phyloP scores from a whole-genome alignment of 208 protist species.

The Trypanosoma theileri region DNA sequence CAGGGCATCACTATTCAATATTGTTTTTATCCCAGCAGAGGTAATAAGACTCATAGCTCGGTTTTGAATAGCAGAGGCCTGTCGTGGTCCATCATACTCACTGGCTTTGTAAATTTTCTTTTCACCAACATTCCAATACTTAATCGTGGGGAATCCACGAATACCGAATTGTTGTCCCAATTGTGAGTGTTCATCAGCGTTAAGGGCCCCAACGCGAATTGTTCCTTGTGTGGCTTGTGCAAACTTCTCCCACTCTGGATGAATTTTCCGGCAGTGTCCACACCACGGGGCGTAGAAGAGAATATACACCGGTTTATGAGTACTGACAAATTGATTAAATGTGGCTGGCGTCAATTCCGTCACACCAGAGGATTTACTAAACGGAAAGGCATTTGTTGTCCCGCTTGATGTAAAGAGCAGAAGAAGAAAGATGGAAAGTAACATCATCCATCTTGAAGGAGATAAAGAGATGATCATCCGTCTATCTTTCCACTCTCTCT shows the following conservation, averaged over 20 bases:
- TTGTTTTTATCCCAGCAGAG: slow-evolving; percentile 34
- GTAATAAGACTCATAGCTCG: slow-evolving; percentile 52
- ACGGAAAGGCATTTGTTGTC: slow-evolving; percentile 52
- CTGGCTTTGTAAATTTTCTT: slow-evolving; percentile 48
- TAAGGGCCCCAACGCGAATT: slow-evolving; percentile 81
- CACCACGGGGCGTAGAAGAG: slow-evolving; percentile 97
- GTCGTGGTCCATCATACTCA: slow-evolving; percentile 77
- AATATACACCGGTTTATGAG: slow-evolving; percentile 89
- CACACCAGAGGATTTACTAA: slow-evolving; percentile 53
- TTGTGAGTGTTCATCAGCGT: slow-evolving; percentile 71
- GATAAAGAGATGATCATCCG: too few relatives aligned
- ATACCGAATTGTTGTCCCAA: slow-evolving; percentile 74
- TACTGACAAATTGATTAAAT: slow-evolving; percentile 64
- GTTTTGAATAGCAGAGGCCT: slow-evolving; percentile 62
- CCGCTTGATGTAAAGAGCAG: background rate
- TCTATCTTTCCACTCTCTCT: too few relatives aligned
- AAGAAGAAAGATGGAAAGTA: slow-evolving; percentile 12
- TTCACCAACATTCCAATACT: slow-evolving; percentile 79
- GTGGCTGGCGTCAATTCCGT: slow-evolving; percentile 69
- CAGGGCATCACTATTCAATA: slow-evolving; percentile 21
- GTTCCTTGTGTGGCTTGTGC: slow-evolving; percentile 71
- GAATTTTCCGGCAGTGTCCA: slow-evolving; percentile 93
- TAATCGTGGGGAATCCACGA: slow-evolving; percentile 93
- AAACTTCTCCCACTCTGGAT: slow-evolving; percentile 86
- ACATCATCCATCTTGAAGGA: too few relatives aligned